Base-by-base conservation (phyloP, 805 yeast species). In the Metschnikowia continentalis region DNA sequence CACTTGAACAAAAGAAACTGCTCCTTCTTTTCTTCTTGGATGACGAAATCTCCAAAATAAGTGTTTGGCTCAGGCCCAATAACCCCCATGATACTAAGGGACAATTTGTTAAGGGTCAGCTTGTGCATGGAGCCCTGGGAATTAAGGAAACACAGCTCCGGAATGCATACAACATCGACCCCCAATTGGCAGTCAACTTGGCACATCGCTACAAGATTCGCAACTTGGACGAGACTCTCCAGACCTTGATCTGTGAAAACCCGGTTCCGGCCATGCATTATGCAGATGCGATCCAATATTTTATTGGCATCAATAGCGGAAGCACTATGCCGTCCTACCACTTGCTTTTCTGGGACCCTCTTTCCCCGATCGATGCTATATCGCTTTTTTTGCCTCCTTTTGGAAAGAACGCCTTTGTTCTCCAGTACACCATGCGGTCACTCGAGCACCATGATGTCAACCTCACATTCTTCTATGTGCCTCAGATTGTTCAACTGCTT, bases 401-500 rank as follows among this genome's bases (percentile, higher is more conserved):
- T 64, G 84, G 85, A 33, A 69, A 69, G 32, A 80, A 88, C 60
- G 82, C 94, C 0, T 78, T 73, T 58, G 74, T 89, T 20, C 69
- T 89, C 52, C 99, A 94, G 68, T 94, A 85, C 63, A 86, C 96
- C 13, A 86, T 92, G 86, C 78, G 96, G 59, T 87, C 97, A 0
- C 72, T 94, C 55, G 97, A 90, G 65, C 77, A 83, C 19, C 96
- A 89, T 61, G 96, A 90, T 61, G 90, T 89, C 35, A 86, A 88
- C 60, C 71, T 86, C 54, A 89, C 97, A 0, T 94, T 95, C 72
- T 94, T 95, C 67, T 94, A 95, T 63, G 98, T 94, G 48, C 99
- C 99, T 2, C 99, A 94, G 66, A 90, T 94, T 67, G 99, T 94
- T 19, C 99, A 94, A 70, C 79, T 89, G 55, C 76, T 94, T 58